Conservation (phyloP, 208 protist genomes). For the Crithidia acanthocephali region DNA sequence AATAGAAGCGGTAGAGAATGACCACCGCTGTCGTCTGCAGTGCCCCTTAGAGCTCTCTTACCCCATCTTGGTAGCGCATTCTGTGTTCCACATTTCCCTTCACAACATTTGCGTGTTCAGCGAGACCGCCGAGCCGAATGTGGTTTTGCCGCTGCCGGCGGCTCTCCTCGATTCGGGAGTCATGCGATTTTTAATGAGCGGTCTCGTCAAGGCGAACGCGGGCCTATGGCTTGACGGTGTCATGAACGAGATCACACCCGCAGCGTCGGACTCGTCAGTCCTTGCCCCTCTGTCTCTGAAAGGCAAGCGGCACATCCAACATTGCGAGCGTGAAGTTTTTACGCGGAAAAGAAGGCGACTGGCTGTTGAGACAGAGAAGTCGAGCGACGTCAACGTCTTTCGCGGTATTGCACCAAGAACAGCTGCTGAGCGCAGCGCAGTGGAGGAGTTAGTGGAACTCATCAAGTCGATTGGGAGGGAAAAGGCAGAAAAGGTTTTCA, state of each 20-base stretch:
- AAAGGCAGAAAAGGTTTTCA: conserved; percentile 69
- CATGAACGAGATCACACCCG: conserved; percentile 46
- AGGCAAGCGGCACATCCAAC: conserved; percentile 41
- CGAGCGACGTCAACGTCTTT: conserved; percentile 38
- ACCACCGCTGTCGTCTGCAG: conserved; percentile 44
- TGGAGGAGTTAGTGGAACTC: conserved; percentile 72
- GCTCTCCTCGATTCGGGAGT: conserved; percentile 61
- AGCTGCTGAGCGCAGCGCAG: conserved; percentile 57
- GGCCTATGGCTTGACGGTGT: conserved; percentile 79
- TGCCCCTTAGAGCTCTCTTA: conserved; percentile 85
- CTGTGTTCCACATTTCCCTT: conserved; percentile 75
- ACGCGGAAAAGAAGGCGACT: conserved; percentile 38
- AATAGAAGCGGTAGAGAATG: conserved; percentile 44
- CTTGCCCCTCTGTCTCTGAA: conserved; percentile 55
- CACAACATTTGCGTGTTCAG: conserved; percentile 84
- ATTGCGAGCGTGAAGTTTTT: conserved; percentile 59
- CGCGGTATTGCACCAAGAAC: conserved; percentile 43
- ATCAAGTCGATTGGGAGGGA: conserved; percentile 65
- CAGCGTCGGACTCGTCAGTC: conserved; percentile 48
- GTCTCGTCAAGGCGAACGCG: conserved; percentile 31
- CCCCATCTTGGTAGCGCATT: conserved; percentile 68
- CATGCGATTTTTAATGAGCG: conserved; percentile 56
- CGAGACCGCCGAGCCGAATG: conserved; percentile 39
- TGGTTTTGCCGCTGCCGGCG: conserved; percentile 56
- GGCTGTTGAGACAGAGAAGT: conserved; percentile 28